Conservation (phyloP, 1,284 basidiomycete genomes). For the Irpex sp. region DNA sequence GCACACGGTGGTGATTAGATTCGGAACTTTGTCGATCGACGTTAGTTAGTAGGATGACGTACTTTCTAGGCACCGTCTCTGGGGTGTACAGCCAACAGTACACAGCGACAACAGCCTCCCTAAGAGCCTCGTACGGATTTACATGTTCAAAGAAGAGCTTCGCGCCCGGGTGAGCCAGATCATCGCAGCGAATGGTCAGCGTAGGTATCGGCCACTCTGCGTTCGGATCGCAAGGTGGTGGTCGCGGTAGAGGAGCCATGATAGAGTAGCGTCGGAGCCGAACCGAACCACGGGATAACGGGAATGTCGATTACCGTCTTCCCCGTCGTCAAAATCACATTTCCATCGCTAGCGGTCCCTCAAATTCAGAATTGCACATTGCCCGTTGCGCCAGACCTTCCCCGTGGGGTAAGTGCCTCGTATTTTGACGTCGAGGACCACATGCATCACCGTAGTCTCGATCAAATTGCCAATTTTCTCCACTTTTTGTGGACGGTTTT, state of each 20-base stretch:
- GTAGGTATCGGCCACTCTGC: constrained; percentile 48
- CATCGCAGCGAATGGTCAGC: constrained; percentile 50
- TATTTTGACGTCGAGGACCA: too few relatives aligned
- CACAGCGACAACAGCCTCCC: constrained; percentile 46
- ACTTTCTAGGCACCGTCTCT: constrained; percentile 54
- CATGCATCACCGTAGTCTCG: too few relatives aligned
- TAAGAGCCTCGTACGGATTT: constrained; percentile 40
- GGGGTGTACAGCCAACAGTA: constrained; percentile 56
- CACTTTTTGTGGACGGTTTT: not conserved
- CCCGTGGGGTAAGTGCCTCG: not conserved
- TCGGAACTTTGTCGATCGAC: too few relatives aligned
- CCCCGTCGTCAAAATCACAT: not conserved
- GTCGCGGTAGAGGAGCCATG: constrained; percentile 25
- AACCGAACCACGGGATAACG: not conserved
- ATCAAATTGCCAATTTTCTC: too few relatives aligned
- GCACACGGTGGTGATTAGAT: too few relatives aligned
- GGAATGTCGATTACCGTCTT: not conserved
- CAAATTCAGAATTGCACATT: not conserved
- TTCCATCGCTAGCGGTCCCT: not conserved
- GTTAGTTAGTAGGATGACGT: constrained; percentile 17
- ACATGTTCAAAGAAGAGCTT: constrained; percentile 50
- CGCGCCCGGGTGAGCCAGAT: constrained; percentile 53
- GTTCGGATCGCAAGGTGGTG: constrained; percentile 18
- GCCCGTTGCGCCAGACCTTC: not conserved
- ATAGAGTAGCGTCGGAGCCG: not conserved